A percentile compares a stretch with the other conserved stretches of the same genome.
Conservation (phyloP, 2,329 filamentous ascomycete genomes). For the Fusarium zealandicum region DNA sequence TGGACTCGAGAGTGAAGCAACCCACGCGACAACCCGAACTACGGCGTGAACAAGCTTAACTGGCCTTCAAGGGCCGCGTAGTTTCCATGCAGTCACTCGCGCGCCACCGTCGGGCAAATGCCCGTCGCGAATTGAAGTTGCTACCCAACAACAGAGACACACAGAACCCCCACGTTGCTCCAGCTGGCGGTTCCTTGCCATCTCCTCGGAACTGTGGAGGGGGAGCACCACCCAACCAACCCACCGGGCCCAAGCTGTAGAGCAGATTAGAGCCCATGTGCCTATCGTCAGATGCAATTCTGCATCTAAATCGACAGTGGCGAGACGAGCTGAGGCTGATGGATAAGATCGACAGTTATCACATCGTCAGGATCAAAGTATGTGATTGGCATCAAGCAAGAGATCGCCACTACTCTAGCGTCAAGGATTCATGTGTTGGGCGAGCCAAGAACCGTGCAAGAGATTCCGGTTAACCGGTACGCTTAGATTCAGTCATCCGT, state of each 20-base stretch:
- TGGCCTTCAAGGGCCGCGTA: slow-evolving; percentile 5
- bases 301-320: too few relatives aligned
- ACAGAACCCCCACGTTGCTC: neutral
- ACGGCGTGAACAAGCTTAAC: slow-evolving; percentile 33
- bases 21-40: slow-evolving; percentile 1
- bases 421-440: too few relatives aligned
- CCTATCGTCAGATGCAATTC: too few relatives aligned
- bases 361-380: too few relatives aligned
- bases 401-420: slow-evolving; percentile 8
- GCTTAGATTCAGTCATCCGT: slow-evolving; percentile 9
- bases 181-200: neutral
- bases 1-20: too few relatives aligned
- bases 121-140: neutral
- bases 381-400: neutral
- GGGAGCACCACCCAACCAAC: neutral
- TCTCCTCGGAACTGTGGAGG: neutral
- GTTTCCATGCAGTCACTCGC: slow-evolving; percentile 2
- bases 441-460: slow-evolving; percentile 7
- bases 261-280: neutral
- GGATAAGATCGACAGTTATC: too few relatives aligned
- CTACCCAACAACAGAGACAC: neutral
- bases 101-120: neutral
- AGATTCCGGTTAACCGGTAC: slow-evolving; percentile 14
- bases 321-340: too few relatives aligned
- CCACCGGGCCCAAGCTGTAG: neutral